Conservation (phyloP, 202 grass and related monocot species). For the Panicum virgatum region DNA sequence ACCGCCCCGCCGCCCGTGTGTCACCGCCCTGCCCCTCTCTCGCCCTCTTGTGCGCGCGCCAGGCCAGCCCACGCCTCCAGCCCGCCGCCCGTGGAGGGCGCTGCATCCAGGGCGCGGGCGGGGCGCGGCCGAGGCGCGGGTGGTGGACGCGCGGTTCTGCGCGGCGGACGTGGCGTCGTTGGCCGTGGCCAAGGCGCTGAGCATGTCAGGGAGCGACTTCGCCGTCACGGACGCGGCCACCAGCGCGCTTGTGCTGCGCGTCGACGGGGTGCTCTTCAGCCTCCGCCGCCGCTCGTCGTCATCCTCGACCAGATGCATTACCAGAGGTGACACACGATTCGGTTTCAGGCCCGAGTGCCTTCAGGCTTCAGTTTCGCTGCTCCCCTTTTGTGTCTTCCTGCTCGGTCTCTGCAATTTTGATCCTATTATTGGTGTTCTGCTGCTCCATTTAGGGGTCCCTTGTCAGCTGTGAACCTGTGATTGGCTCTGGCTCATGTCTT, state of each 20-base stretch:
- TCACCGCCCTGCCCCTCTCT: too few relatives aligned
- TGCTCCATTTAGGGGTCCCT: neutral
- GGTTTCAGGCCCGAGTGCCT: neutral
- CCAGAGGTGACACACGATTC: conserved; percentile 27
- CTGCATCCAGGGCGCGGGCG: too few relatives aligned
- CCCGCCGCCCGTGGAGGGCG: too few relatives aligned
- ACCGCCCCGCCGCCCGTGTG: too few relatives aligned
- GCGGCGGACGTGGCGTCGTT: conserved; percentile 42
- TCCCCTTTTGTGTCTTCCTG: neutral
- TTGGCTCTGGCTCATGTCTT: neutral
- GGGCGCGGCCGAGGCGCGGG: too few relatives aligned
- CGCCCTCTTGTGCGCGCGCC: too few relatives aligned
- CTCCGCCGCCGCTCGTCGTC: conserved; percentile 47
- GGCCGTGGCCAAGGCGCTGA: conserved; percentile 45
- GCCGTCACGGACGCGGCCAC: conserved; percentile 48
- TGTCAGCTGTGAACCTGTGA: neutral
- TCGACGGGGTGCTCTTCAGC: conserved; percentile 43
- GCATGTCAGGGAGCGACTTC: conserved; percentile 58
- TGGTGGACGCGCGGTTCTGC: conserved; percentile 58
- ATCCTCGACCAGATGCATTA: conserved; percentile 68
- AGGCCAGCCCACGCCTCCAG: too few relatives aligned
- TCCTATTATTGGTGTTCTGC: neutral
- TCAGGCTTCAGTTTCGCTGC: neutral
- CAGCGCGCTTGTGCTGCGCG: too few relatives aligned
- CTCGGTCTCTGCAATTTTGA: neutral